Conservation (phyloP, 441 rosid genomes). For the Populus hybrid region DNA sequence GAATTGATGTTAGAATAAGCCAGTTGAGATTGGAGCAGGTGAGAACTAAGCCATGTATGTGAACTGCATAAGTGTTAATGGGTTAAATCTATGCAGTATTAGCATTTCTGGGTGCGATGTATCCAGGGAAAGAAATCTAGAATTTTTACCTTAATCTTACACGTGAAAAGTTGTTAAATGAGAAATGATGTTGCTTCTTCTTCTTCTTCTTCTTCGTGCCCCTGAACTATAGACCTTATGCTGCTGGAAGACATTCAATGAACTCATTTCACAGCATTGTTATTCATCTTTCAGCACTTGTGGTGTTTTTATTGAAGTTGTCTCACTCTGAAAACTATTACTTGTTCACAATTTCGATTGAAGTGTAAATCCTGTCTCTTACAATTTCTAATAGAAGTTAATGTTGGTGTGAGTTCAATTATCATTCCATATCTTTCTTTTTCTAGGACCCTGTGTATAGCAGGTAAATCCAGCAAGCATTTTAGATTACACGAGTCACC, state of each 20-base stretch:
- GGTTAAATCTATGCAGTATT: neutral
- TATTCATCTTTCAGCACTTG: neutral
- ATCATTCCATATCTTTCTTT: neutral
- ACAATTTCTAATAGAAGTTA: neutral
- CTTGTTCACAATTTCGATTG: neutral
- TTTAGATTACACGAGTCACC: neutral
- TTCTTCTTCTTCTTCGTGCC: neutral
- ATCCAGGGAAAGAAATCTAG: neutral
- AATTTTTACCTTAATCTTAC: neutral
- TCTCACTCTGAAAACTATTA: neutral
- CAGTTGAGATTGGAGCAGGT: conserved; percentile 34
- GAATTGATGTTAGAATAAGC: conserved; percentile 28
- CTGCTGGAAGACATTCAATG: neutral
- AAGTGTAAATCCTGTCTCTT: neutral
- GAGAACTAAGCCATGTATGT: conserved; percentile 10
- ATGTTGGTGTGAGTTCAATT: neutral
- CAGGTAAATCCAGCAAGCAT: neutral
- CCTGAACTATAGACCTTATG: neutral
- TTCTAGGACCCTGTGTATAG: neutral
- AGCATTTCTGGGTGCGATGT: neutral
- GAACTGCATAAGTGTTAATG: neutral
- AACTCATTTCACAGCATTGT: neutral
- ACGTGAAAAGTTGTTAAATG: neutral
- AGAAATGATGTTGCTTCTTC: neutral
- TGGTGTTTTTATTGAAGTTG: neutral